Conservation (phyloP, 139 green algal species). For the Mesotaenium endlicherianum region DNA sequence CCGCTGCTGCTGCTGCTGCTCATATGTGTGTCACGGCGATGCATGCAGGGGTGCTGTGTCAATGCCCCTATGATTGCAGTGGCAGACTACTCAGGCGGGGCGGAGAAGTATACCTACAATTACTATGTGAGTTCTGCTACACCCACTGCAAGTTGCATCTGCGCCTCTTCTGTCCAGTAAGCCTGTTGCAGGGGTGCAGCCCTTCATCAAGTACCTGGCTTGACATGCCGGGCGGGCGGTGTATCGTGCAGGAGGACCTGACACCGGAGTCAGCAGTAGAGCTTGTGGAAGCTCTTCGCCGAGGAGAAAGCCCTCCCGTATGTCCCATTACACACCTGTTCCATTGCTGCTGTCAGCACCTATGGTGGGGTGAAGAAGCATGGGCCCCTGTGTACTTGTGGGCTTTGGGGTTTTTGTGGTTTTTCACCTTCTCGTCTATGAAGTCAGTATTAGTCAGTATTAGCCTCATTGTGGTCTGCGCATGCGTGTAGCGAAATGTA, state of each 20-base stretch:
- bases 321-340: background rate
- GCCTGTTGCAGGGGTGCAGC: background rate
- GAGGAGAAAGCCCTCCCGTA: slow-evolving; percentile 42
- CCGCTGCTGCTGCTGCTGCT: background rate
- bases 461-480: too few species aligned
- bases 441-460: background rate
- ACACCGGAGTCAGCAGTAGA: slow-evolving; percentile 73
- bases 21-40: background rate
- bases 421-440: background rate
- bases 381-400: background rate
- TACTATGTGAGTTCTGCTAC: slow-evolving; percentile 54
- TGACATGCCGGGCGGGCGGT: too few species aligned
- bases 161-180: background rate
- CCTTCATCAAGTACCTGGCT: too few species aligned
- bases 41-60: slow-evolving; percentile 80
- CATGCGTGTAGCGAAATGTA: background rate
- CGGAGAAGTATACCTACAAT: slow-evolving; percentile 57
- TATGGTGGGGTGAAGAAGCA: background rate
- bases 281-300: slow-evolving; percentile 78
- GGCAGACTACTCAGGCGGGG: slow-evolving; percentile 75
- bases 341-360: background rate
- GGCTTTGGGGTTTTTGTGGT: background rate
- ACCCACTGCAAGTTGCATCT: too few species aligned
- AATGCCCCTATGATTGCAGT: slow-evolving; percentile 98
- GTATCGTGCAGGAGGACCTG: slow-evolving; percentile 87